These are phyloP conservation scores for Malus asiatica DNA, from an alignment of 306 rosid species.

Conservation along the genomic window DNA sequence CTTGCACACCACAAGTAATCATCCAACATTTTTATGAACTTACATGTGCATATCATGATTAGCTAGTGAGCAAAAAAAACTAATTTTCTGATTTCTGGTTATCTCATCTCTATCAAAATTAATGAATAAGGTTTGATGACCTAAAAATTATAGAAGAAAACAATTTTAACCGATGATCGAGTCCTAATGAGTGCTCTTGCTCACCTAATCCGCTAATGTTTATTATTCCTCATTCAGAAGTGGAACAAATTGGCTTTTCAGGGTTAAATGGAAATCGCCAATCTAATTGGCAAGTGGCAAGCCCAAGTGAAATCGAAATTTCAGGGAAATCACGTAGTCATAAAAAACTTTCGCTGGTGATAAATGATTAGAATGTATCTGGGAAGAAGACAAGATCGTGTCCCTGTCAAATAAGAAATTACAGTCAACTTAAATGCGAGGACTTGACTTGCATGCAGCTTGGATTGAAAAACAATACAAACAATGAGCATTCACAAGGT, in stretches of 20 bases:
- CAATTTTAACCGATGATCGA: neutral
- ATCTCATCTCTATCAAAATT: neutral
- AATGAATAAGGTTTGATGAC: neutral
- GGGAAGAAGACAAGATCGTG: neutral
- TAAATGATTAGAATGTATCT: neutral
- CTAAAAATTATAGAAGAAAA: neutral
- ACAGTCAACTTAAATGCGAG: neutral
- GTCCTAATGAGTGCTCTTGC: too few species aligned
- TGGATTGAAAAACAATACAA: neutral
- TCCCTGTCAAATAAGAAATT: neutral
- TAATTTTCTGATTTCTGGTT: too few species aligned
- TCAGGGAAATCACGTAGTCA: too few species aligned
- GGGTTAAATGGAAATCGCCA: neutral
- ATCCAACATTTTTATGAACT: neutral
- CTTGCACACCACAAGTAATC: neutral
- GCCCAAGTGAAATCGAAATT: neutral
- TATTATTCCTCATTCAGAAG: too few species aligned
- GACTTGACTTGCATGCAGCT: neutral
- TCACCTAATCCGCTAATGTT: too few species aligned
- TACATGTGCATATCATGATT: neutral
- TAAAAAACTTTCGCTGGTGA: too few species aligned
- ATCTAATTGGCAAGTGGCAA: neutral
- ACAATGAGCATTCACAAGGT: neutral
- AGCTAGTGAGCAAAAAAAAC: neutral
- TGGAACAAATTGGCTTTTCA: neutral